Conservation (phyloP, 306 rosid genomes). For the Begonia fuchsioides region DNA sequence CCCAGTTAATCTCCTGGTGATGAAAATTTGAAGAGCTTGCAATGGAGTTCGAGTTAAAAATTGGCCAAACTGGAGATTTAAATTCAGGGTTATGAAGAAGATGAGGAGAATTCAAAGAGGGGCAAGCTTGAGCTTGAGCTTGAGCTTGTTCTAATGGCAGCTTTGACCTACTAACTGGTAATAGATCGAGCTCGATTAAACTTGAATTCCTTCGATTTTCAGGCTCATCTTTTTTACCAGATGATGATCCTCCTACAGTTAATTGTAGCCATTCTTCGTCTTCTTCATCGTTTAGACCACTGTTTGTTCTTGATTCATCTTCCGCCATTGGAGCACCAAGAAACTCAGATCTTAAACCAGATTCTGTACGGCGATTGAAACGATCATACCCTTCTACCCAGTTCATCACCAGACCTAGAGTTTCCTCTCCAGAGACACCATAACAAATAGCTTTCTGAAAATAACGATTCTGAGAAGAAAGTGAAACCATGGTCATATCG, state of each 20-base stretch:
- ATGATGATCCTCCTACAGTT: slow-evolving; percentile 37
- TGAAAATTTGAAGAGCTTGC: not conserved
- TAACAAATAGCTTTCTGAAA: slow-evolving; percentile 14
- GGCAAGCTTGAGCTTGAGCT: no score
- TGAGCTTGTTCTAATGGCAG: not conserved
- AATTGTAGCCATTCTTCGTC: slow-evolving; percentile 64
- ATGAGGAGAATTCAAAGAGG: no score
- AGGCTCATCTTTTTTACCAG: not conserved
- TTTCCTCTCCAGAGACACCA: slow-evolving; percentile 15
- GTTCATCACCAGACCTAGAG: slow-evolving; percentile 12
- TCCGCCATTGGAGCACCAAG: slow-evolving; percentile 12
- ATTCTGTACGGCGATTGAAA: not conserved
- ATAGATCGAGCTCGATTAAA: slow-evolving; percentile 54
- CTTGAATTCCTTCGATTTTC: slow-evolving; percentile 5
- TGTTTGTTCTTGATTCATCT: slow-evolving; percentile 43
- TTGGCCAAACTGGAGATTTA: slow-evolving; percentile 3
- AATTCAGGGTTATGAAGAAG: slow-evolving; percentile 6
- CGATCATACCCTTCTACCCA: slow-evolving; percentile 25
- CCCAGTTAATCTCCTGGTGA: slow-evolving; percentile 51
- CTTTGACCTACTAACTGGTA: slow-evolving; percentile 12
- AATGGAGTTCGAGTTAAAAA: slow-evolving; percentile 1
- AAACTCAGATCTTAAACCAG: slow-evolving; percentile 35
- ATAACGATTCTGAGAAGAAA: slow-evolving; percentile 31
- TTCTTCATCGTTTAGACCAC: slow-evolving; percentile 12
- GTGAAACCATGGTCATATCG: slow-evolving; percentile 76